A percentile compares a stretch with the other conserved stretches of the same genome.
phyloP scores from a whole-genome alignment of 345 rosid species.

The Pelargonium nanum region DNA sequence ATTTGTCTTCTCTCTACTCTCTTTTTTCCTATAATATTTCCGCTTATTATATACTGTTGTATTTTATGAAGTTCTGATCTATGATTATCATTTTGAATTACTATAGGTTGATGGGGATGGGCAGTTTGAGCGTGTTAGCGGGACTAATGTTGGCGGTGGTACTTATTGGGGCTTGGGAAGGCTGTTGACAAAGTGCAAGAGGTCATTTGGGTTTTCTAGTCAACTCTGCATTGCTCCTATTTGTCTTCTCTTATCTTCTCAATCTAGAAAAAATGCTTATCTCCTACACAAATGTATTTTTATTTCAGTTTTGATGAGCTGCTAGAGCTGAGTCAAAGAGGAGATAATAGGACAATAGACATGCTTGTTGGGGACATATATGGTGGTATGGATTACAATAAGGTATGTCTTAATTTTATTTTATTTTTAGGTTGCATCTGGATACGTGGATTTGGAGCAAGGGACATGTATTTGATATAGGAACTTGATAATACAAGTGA shows the following conservation, averaged over 20 bases:
- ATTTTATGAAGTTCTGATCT: constrained; percentile 4
- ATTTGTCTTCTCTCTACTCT: constrained; percentile 4
- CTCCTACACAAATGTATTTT: constrained; percentile 9
- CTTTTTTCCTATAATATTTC: constrained; percentile 8
- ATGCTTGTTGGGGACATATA: constrained; percentile 99
- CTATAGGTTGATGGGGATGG: constrained; percentile 91
- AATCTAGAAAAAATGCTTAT: constrained; percentile 1
- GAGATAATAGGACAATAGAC: constrained; percentile 84
- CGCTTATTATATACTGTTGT: neutral
- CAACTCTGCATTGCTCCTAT: constrained; percentile 1
- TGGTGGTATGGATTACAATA: constrained; percentile 89
- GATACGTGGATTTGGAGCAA: neutral
- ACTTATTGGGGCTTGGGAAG: constrained; percentile 97
- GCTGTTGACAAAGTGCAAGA: constrained; percentile 87
- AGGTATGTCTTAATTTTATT: constrained; percentile 36
- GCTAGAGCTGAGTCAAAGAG: constrained; percentile 93
- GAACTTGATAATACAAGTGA: neutral
- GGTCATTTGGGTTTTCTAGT: constrained; percentile 31
- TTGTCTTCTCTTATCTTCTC: constrained; percentile 4
- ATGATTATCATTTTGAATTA: constrained; percentile 9
- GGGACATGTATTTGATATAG: neutral
- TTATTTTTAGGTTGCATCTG: neutral
- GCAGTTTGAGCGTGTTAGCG: constrained; percentile 91
- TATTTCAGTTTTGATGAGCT: constrained; percentile 77
- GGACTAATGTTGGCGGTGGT: constrained; percentile 98